Conservation (phyloP, 768 basidiomycete genomes). For the Amanita pseudoporphyria region DNA sequence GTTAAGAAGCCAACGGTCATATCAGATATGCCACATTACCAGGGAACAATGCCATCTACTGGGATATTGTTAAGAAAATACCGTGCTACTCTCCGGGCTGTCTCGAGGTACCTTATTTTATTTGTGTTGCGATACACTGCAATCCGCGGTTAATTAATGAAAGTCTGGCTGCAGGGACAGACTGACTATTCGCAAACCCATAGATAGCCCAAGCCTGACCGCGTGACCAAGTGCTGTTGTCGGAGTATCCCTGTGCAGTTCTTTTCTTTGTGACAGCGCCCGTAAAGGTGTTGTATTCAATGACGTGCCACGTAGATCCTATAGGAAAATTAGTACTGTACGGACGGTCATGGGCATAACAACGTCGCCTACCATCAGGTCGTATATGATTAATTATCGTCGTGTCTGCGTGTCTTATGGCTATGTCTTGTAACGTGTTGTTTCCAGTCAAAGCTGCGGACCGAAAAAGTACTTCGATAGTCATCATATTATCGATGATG, state of each 20-base stretch:
- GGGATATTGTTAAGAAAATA: slow-evolving; percentile 58
- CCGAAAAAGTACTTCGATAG: slow-evolving; percentile 56
- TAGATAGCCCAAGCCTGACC: slow-evolving; percentile 68
- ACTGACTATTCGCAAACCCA: slow-evolving; percentile 60
- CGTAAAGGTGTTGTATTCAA: slow-evolving; percentile 59
- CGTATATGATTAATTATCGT: slow-evolving; percentile 62
- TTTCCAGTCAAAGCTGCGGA: slow-evolving; percentile 53
- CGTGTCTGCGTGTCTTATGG: slow-evolving; percentile 53
- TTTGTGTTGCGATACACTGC: slow-evolving; percentile 53
- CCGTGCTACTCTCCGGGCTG: slow-evolving; percentile 45
- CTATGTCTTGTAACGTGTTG: slow-evolving; percentile 46
- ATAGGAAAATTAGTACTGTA: neutral
- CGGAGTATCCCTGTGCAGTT: slow-evolving; percentile 55
- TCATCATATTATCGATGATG: slow-evolving; percentile 80
- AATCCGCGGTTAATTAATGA: neutral
- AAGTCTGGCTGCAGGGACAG: neutral
- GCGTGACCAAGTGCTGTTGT: slow-evolving; percentile 64
- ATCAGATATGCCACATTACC: slow-evolving; percentile 27
- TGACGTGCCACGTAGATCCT: slow-evolving; percentile 51
- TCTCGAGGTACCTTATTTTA: slow-evolving; percentile 42
- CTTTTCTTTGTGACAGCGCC: slow-evolving; percentile 46
- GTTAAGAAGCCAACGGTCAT: neutral
- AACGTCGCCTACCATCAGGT: slow-evolving; percentile 38
- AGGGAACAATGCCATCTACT: slow-evolving; percentile 54
- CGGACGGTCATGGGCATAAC: neutral